Evolutionary conservation across 2,329 filamentous ascomycete genomes (phyloP).

Genomic region (Microcera coccophila): DNA sequence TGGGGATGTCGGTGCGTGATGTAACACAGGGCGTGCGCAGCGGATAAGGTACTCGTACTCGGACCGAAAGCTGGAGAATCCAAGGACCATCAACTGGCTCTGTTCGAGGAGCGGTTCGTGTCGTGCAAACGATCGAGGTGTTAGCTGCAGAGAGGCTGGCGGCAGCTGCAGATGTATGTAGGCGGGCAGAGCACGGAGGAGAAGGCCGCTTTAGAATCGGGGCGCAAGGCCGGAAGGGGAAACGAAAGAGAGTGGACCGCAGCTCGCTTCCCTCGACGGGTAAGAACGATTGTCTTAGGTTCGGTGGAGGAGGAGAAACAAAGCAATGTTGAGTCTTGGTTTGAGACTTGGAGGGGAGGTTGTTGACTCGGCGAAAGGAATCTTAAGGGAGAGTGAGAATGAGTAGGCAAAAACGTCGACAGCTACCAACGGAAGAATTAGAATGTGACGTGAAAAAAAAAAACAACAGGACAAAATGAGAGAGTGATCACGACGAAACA

Average conservation of each 20-base stretch:
- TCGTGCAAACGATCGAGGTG: constrained; percentile 22
- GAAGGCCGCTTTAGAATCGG: constrained; percentile 13
- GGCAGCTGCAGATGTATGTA: constrained; percentile 20
- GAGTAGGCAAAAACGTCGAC: constrained; percentile 6
- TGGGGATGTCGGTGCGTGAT: constrained; percentile 1
- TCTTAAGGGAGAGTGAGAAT: constrained; percentile 21
- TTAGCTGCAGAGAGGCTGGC: constrained; percentile 25
- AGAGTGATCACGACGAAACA: constrained; percentile 12
- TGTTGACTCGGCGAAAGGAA: constrained; percentile 14
- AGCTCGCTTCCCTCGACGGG: constrained; percentile 6
- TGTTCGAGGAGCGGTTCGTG: constrained; percentile 9
- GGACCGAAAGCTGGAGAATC: constrained; percentile 4
- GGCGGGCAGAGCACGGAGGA: constrained; percentile 13
- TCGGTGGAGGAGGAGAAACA: constrained; percentile 17
- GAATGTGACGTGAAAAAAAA: constrained; percentile 8
- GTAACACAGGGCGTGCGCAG: constrained; percentile 10
- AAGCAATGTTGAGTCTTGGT: constrained; percentile 18
- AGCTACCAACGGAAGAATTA: constrained; percentile 4
- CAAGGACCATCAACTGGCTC: constrained; percentile 10
- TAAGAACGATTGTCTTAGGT: constrained; percentile 24
- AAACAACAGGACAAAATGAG: constrained; percentile 9
- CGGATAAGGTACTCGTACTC: constrained; percentile 11
- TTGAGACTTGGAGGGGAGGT: constrained; percentile 10
- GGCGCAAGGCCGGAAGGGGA: constrained; percentile 16
- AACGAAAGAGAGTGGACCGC: constrained; percentile 18